Evolutionary conservation across 2,329 filamentous ascomycete genomes (phyloP), one percentile per base, ranked within the genome.

Genomic region (Zymoseptoria tritici): DNA sequence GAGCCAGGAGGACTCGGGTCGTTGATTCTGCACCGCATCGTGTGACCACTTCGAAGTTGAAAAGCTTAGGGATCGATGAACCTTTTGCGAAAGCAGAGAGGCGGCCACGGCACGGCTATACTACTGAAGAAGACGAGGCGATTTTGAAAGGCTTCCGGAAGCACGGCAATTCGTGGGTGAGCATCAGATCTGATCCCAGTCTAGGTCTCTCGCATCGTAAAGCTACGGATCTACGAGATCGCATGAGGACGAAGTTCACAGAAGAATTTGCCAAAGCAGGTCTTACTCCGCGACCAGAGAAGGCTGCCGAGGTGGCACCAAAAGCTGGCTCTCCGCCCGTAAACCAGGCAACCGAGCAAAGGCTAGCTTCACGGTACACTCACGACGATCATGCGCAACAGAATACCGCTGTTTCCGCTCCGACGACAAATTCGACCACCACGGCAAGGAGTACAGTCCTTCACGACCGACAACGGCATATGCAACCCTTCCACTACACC

Each of bases 171-270:
- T 76, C 80, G 50, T 87, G 85, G 85, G 83, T 81, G 9, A 70
- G 76, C 6, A 87, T 87, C 56, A 77, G 79, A 61, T 78, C 82
- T 59, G 83, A 86, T 60, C 72, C 73, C 13, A 74, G 78, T 5
- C 71, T 86, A 2, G 77, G 78, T 11, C 77, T 86, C 52, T 68
- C 71, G 9, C 75, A 79, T 63, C 78, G 84, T 50, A 79, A 79
- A 52, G 76, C 81, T 16, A 85, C 83, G 1, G 84, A 87, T 66
- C 68, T 87, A 13, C 77, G 85, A 31, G 85, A 87, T 68, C 80
- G 84, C 3, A 84, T 87, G 63, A 77, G 84, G 16, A 84, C 82
- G 7, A 78, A 79, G 31, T 86, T 81, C 64, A 83, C 84, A 0
- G 77, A 84, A 29, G 75, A 79, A 19, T 87, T 85, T 67, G 77